These are phyloP conservation scores for Leucoagaricus sp. DNA, from an alignment of 1,284 basidiomycete species.

Conservation along the genomic window DNA sequence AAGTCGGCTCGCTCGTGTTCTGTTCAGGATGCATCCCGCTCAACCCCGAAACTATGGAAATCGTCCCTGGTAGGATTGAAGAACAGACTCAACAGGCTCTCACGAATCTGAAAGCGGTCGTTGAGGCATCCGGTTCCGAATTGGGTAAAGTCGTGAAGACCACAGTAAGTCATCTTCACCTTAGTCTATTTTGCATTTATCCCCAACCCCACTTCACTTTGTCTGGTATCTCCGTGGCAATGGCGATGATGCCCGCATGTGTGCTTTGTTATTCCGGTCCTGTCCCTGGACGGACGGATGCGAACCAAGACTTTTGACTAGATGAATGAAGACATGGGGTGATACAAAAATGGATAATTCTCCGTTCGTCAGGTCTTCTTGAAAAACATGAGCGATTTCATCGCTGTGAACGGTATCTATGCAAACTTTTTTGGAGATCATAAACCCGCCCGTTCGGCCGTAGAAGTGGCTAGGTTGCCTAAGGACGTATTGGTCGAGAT, in stretches of 20 bases:
- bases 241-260: not conserved
- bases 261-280: not conserved
- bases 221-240: not conserved
- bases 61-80: slow-evolving; percentile 81
- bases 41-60: slow-evolving; percentile 71
- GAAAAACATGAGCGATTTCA: slow-evolving; percentile 92
- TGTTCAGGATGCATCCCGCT: slow-evolving; percentile 90
- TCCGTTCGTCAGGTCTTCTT: slow-evolving; percentile 75
- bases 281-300: not conserved
- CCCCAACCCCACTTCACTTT: not conserved
- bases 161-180: slow-evolving; percentile 57
- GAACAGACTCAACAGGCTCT: slow-evolving; percentile 86
- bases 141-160: slow-evolving; percentile 83
- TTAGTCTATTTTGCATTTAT: not conserved
- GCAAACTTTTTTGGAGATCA: slow-evolving; percentile 83
- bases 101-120: slow-evolving; percentile 83
- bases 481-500: slow-evolving; percentile 82
- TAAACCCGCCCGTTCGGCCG: slow-evolving; percentile 91
- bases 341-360: not conserved
- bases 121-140: slow-evolving; percentile 82
- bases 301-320: too few relatives aligned
- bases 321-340: not conserved
- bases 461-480: slow-evolving; percentile 66
- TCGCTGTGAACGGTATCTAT: slow-evolving; percentile 79
- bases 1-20: slow-evolving; percentile 85